Evolutionary conservation across 2,329 filamentous ascomycete species (phyloP), one percentile per base, ranked within the genome.

Genomic region (Fonsecaea monophora): DNA sequence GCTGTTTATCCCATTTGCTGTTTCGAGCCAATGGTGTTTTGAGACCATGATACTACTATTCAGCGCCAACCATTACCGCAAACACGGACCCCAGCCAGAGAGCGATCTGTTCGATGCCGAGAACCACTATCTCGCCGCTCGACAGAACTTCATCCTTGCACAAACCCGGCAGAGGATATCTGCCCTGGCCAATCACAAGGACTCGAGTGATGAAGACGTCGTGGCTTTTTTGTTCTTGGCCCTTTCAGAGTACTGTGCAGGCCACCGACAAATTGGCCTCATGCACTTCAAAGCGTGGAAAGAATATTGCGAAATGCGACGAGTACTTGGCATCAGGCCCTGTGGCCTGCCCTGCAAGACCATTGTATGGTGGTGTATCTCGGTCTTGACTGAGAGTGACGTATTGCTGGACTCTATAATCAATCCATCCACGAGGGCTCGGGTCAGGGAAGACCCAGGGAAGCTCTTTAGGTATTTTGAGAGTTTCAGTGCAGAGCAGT

Each of bases 231-330:
- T 69, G 37, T 69, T 69, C 42, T 38, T 69, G 58, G 68, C 68
- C 18, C n/a, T 69, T 3, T 37, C 64, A 3, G 68, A 69, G 42
- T 69, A 69, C 42, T 61, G 62, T 48, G 57, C 55, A n/a, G 65
- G 65, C 34, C 40, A 67, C 37, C 64, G 68, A 50, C 57, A 65
- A 34, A 67, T 67, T 10, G 68, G 68, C 12, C 35, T 65, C 7
- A 67, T 69, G 68, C 68, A 69, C 60, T 69, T 69, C 59, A 61
- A 64, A 30, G 68, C 68, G 1, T 69, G 68, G 68, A 67, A 53
- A 30, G 62, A 67, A n/a, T 69, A 69, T 42, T 69, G 68, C 40
- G 68, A 69, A 32, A 69, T 69, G 68, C 57, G 68, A n/a, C 57
- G 62, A 37, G 53, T 40, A 2, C 53, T 65, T 10, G 32, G 48